Percentiles rank a stretch among this genome's conserved stretches.
Evolutionary conservation across 371 early-diverging fungal genomes (phyloP).

Genomic region (Chytridiales sp.): DNA sequence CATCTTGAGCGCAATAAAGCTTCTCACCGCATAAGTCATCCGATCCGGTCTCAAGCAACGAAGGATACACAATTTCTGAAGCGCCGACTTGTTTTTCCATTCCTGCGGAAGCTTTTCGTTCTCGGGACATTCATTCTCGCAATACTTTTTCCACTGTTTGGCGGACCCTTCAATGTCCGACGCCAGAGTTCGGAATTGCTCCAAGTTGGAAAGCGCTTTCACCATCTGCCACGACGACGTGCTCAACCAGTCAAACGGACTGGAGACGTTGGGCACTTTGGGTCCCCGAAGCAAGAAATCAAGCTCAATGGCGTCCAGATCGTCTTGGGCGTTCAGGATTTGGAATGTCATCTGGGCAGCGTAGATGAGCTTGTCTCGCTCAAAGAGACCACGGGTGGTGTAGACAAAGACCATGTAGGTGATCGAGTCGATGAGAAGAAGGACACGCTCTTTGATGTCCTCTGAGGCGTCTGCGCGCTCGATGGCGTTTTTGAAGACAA

Average conservation of each 20-base stretch:
- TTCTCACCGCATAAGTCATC: conserved; percentile 60
- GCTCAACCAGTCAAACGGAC: conserved; percentile 59
- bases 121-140: conserved; percentile 62
- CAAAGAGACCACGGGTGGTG: conserved; percentile 63
- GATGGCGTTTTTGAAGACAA: conserved; percentile 64
- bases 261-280: conserved; percentile 41
- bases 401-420: conserved; percentile 58
- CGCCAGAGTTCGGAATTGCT: conserved; percentile 52
- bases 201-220: conserved; percentile 58
- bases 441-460: conserved; percentile 62
- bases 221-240: conserved; percentile 52
- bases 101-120: conserved; percentile 66
- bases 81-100: conserved; percentile 64
- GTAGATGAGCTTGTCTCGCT: conserved; percentile 64
- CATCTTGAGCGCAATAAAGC: conserved; percentile 58
- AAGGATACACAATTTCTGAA: conserved; percentile 62
- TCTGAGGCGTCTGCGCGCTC: conserved; percentile 54
- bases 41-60: conserved; percentile 61
- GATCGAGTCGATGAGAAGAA: conserved; percentile 58
- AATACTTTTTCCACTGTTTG: conserved; percentile 68
- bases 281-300: conserved; percentile 60
- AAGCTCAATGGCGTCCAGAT: conserved; percentile 54
- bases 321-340: conserved; percentile 52
- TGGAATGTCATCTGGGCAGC: conserved; percentile 64
- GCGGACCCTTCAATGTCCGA: conserved; percentile 61